Base-by-base conservation (phyloP, 306 rosid genomes). In the Lathyrus aphaca region DNA sequence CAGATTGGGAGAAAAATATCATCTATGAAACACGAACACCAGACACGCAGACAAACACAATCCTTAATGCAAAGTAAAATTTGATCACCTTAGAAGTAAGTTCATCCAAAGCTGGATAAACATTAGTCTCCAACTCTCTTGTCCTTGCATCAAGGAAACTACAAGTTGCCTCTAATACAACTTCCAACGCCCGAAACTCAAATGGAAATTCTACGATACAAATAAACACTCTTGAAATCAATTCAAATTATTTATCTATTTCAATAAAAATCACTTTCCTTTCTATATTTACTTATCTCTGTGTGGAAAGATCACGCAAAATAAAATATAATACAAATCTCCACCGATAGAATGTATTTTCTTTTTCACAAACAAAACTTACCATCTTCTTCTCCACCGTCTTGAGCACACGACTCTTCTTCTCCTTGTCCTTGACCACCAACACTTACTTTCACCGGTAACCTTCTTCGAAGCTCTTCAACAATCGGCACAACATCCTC, bases 71-170 rank as follows among this genome's bases (percentile, higher is more conserved):
- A n/a, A n/a, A n/a, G n/a, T n/a, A n/a, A n/a, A 6, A 51, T 19
- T 10, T 53, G 32, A 53, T 53, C 25, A 90, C 96, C 94, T 85
- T 85, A 72, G 94, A 77, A 42, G 89, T 90, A 4, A 90, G 85
- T 72, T 85, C 96, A 74, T 90, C 96, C 75, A 90, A 75, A 74
- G 96, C 96, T 15, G 94, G 96, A 82, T 90, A 90, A 72, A 89
- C 82, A 70, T 55, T 82, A 11, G 77, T 64, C 79, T 90, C 96
- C 25, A 90, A 79, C 35, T 85, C 89, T 62, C 75, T 85, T 10
- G 96, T 82, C 32, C 87, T 75, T 39, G 91, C 89, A 43, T 90
- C 93, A 48, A 90, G 96, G 74, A 77, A 83, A 68, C 89, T 87
- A 71, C 96, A 90, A 69, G 85, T 85, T 66, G 82, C 89, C 50